phyloP scores from a whole-genome alignment of 2,329 filamentous ascomycete species.

The Mycosphaerella arachidis region DNA sequence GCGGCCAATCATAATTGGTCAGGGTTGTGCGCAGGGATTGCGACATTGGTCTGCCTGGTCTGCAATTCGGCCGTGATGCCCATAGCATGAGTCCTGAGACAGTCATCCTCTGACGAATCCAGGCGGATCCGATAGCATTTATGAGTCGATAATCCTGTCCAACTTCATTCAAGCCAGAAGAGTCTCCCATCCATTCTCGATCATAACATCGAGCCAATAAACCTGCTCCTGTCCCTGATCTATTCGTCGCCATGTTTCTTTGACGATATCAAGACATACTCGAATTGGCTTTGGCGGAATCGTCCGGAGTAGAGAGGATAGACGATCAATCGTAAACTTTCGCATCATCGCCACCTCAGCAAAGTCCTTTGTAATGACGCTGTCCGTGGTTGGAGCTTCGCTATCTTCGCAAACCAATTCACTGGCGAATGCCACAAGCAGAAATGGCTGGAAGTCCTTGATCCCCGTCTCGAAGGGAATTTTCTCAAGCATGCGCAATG shows the following conservation, averaged over 20 bases:
- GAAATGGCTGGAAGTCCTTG: slow-evolving; percentile 51
- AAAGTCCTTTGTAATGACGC: slow-evolving; percentile 7
- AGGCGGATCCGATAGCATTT: too few species aligned
- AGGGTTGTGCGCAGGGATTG: too few species aligned
- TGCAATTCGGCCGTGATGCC: too few species aligned
- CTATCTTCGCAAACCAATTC: slow-evolving; percentile 16
- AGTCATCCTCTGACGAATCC: background rate
- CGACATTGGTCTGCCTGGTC: too few species aligned
- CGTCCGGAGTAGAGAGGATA: slow-evolving; percentile 10
- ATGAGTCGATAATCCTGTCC: background rate
- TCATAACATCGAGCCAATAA: slow-evolving; percentile 57
- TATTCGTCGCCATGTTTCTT: slow-evolving; percentile 50
- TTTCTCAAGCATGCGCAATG: slow-evolving; percentile 46
- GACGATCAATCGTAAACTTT: slow-evolving; percentile 19
- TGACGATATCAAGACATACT: slow-evolving; percentile 47
- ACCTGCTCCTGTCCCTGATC: slow-evolving; percentile 45
- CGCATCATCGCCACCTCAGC: slow-evolving; percentile 18
- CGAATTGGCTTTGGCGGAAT: slow-evolving; percentile 51
- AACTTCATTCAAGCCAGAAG: slow-evolving; percentile 43
- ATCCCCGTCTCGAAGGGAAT: slow-evolving; percentile 52
- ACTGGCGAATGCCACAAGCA: slow-evolving; percentile 43
- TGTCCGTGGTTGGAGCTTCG: background rate
- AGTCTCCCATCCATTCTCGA: slow-evolving; percentile 55
- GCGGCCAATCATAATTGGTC: too few species aligned
- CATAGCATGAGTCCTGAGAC: background rate